These are phyloP conservation scores for Lupinus albus DNA, from an alignment of 306 rosid species.

Conservation along the genomic window DNA sequence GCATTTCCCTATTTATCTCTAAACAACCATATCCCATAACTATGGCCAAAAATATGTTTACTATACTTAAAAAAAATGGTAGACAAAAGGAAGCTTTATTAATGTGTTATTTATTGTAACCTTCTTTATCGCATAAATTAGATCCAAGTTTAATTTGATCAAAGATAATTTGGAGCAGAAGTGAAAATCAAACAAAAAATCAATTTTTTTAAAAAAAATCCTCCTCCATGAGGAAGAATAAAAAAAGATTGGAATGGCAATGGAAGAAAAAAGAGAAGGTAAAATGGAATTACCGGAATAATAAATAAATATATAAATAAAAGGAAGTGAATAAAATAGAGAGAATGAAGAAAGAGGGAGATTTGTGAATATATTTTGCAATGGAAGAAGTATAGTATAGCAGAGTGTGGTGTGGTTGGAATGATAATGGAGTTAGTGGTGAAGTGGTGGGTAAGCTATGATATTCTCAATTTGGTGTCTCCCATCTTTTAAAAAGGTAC, in stretches of 20 bases:
- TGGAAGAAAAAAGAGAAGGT: neutral
- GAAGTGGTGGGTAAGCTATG: conserved; percentile 46
- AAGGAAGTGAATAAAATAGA: conserved; percentile 40
- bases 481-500: conserved; percentile 48
- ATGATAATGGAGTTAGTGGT: conserved; percentile 27
- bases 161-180: neutral
- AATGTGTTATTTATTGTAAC: conserved; percentile 32
- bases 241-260: neutral
- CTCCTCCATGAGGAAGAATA: neutral
- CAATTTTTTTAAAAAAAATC: conserved; percentile 1
- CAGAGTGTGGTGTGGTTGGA: neutral
- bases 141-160: conserved; percentile 46
- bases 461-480: conserved; percentile 61
- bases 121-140: conserved; percentile 32
- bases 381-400: neutral
- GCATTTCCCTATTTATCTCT: conserved; percentile 9
- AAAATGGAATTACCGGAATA: conserved; percentile 53
- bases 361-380: neutral
- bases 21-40: conserved; percentile 17
- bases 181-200: conserved; percentile 28
- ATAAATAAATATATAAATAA: neutral
- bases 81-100: conserved; percentile 34
- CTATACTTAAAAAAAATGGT: neutral
- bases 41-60: conserved; percentile 1
- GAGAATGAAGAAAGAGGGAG: neutral